phyloP scores from a whole-genome alignment of 176 grass and related monocot genomes.

The Secale cereale region DNA sequence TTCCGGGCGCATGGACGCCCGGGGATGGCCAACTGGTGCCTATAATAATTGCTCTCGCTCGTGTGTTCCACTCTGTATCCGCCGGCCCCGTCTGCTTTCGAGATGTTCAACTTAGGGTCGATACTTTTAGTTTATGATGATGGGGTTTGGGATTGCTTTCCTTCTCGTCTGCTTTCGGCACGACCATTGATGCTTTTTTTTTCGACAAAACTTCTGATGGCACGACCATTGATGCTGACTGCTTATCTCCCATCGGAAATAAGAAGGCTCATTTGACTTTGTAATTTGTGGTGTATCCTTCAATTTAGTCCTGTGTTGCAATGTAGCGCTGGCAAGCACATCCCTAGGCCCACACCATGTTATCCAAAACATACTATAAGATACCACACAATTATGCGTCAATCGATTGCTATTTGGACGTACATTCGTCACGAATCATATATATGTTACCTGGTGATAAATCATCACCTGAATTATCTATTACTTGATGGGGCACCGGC shows the following conservation, averaged over 20 bases:
- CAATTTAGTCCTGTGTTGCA: background rate
- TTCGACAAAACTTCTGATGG: no score
- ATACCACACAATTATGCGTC: background rate
- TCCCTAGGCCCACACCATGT: background rate
- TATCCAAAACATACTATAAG: no score
- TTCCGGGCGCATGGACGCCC: background rate
- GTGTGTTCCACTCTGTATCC: background rate
- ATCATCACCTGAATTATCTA: background rate
- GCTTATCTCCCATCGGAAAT: background rate
- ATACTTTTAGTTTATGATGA: background rate
- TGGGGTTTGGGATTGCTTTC: background rate
- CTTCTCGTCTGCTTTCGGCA: background rate
- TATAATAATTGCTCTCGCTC: background rate
- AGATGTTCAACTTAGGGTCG: background rate
- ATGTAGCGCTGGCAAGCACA: background rate
- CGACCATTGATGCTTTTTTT: no score
- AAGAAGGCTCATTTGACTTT: background rate
- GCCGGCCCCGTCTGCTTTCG: background rate
- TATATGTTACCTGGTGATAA: background rate
- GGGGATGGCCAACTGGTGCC: background rate
- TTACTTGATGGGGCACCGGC: background rate
- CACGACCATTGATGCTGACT: background rate
- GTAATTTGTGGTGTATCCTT: background rate
- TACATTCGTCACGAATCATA: background rate
- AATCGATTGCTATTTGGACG: background rate